Evolutionary conservation across 257 asterid genomes (phyloP).

Genomic region (Przewalskia tangutica): DNA sequence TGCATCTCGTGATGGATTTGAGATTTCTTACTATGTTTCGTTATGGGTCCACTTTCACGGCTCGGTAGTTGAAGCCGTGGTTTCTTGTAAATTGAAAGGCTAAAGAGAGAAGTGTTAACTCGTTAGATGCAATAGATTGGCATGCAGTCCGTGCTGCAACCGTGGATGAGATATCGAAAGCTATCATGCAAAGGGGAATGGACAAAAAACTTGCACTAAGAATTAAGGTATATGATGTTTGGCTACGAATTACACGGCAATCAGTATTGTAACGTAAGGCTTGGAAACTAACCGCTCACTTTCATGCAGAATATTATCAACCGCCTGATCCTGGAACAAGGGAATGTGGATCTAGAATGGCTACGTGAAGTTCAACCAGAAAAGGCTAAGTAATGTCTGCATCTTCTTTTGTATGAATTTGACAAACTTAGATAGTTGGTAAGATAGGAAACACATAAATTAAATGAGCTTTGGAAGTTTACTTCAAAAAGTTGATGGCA

Average conservation of each 20-base stretch:
- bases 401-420: too few species aligned
- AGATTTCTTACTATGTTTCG: neutral
- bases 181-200: conserved; percentile 17
- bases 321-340: conserved; percentile 4
- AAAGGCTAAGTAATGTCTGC: too few species aligned
- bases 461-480: too few species aligned
- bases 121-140: conserved; percentile 16
- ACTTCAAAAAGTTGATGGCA: too few species aligned
- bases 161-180: conserved; percentile 5
- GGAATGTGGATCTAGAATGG: conserved; percentile 16
- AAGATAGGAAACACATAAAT: too few species aligned
- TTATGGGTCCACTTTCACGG: neutral
- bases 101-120: neutral
- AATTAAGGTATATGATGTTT: conserved; percentile 12
- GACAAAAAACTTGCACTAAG: conserved; percentile 16
- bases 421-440: too few species aligned
- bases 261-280: neutral
- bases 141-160: conserved; percentile 14
- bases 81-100: neutral
- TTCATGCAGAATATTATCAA: conserved; percentile 7
- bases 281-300: neutral
- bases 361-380: conserved; percentile 7
- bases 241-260: neutral
- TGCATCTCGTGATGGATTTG: neutral
- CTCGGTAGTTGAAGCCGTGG: neutral